These are phyloP conservation scores for Hypoxylon fragiforme DNA, from an alignment of 495 filamentous ascomycete genomes.

Conservation along the genomic window DNA sequence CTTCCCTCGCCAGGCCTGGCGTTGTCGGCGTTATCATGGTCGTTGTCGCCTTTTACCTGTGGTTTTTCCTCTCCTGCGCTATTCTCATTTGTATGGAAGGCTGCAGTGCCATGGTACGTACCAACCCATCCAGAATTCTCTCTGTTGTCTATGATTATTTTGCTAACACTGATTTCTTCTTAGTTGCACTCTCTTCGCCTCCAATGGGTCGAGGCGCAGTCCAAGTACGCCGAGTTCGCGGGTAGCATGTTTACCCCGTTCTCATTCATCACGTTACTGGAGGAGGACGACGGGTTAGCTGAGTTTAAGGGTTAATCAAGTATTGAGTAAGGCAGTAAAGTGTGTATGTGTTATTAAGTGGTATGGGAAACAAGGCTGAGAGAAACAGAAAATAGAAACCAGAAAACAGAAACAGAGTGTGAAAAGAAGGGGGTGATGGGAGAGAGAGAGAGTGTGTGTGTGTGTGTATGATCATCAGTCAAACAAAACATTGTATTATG, in stretches of 20 bases:
- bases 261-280: constrained; percentile 82
- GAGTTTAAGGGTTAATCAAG: constrained; percentile 49
- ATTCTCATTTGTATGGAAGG: constrained; percentile 67
- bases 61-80: constrained; percentile 81
- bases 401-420: constrained; percentile 6
- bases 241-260: constrained; percentile 92
- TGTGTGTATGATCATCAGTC: not conserved
- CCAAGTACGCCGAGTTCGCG: constrained; percentile 97
- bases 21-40: constrained; percentile 74
- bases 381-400: too few species aligned
- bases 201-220: constrained; percentile 99
- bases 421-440: not conserved
- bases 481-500: constrained; percentile 34
- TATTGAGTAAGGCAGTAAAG: too few species aligned
- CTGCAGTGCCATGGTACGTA: constrained; percentile 54
- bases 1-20: constrained; percentile 68
- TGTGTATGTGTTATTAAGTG: too few species aligned
- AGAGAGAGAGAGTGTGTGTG: constrained; percentile 19
- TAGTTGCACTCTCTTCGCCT: constrained; percentile 86
- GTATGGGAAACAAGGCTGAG: not conserved
- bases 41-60: constrained; percentile 77
- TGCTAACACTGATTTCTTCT: not conserved
- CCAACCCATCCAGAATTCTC: not conserved
- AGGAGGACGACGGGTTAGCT: constrained; percentile 70
- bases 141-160: too few species aligned